Base-by-base conservation (phyloP, 1,139 yeast species). In the Protomyces inouyei region DNA sequence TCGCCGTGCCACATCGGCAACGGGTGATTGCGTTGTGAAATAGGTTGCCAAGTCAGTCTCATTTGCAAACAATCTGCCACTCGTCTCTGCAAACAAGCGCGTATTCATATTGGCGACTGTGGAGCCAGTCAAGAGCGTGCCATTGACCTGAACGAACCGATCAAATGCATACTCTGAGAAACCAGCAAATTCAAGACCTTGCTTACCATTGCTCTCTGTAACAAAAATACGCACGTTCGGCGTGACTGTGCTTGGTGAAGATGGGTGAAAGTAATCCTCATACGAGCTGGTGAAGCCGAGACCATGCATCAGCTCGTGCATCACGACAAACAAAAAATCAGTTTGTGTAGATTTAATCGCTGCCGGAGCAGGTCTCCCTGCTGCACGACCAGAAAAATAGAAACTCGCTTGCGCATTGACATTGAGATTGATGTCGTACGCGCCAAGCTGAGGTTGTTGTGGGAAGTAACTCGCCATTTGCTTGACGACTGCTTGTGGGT, bases 261-360 rank as follows among this genome's bases (percentile, higher is more conserved):
- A 25, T 35, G 55, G 37, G 28, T 57, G 55, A 18, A 64, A 40
- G 55, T 64, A 64, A 16, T 57, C 64, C 32, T 56, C 61, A 37
- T 60, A 64, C 3, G 64, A 46, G 38, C 60, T 61, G 0, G 63
- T 46, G 60, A 64, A 64, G 14, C 66, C 66, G 16, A 64, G 45
- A 18, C 66, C 66, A 28, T 64, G 66, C 60, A 59, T 64, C 37
- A 64, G n/a, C 51, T 64, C 66, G 16, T 64, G 66, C 21, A 64
- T 52, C 28, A 51, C 36, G n/a, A 64, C 61, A 45, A 48, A 52
- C 21, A 54, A 37, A 18, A 64, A 59, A 32, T 64, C 66, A 5
- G 57, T 36, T 35, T 57, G 55, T 9, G 46, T 14, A 9, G 57
- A 37, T 35, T 28, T 38, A 16, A 64, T 63, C 21, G 55, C 32